These are phyloP conservation scores for Mortierella claussenii DNA, from an alignment of 192 early-diverging fungal species.

Conservation along the genomic window DNA sequence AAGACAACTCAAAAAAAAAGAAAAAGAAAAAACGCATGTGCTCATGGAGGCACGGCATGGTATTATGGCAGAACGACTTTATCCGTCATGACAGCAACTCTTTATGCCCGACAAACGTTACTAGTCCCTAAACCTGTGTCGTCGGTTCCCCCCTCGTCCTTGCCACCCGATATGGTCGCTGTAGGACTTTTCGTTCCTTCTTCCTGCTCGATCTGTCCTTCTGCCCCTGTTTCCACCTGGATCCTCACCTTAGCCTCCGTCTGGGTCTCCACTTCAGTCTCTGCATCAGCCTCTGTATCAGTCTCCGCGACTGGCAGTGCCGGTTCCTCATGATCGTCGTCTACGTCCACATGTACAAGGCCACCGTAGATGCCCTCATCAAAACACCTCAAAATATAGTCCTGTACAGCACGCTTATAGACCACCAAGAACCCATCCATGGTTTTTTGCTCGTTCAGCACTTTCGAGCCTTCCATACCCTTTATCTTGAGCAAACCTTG, in stretches of 20 bases:
- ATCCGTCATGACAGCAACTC: too few species aligned
- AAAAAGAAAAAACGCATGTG: too few species aligned
- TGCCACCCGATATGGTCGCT: too few species aligned
- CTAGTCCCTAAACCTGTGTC: too few species aligned
- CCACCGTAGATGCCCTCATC: conserved; percentile 59
- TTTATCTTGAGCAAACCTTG: conserved; percentile 9
- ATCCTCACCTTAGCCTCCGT: neutral
- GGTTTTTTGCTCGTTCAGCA: conserved; percentile 41
- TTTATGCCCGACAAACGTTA: too few species aligned
- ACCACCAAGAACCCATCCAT: conserved; percentile 49
- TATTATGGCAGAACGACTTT: neutral
- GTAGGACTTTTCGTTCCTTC: neutral
- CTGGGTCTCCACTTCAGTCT: neutral
- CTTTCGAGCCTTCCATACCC: conserved; percentile 27
- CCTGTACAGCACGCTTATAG: conserved; percentile 47
- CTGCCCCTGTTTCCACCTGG: neutral
- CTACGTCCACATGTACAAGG: conserved; percentile 12
- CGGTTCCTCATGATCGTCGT: neutral
- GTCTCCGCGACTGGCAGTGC: neutral
- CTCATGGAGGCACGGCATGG: too few species aligned
- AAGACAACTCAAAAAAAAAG: neutral
- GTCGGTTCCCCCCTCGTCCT: too few species aligned
- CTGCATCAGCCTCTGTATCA: neutral
- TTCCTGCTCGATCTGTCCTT: neutral
- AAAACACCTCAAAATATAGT: conserved; percentile 54